Conservation (phyloP, 2,329 filamentous ascomycete genomes). For the Penicillium janthinellum region DNA sequence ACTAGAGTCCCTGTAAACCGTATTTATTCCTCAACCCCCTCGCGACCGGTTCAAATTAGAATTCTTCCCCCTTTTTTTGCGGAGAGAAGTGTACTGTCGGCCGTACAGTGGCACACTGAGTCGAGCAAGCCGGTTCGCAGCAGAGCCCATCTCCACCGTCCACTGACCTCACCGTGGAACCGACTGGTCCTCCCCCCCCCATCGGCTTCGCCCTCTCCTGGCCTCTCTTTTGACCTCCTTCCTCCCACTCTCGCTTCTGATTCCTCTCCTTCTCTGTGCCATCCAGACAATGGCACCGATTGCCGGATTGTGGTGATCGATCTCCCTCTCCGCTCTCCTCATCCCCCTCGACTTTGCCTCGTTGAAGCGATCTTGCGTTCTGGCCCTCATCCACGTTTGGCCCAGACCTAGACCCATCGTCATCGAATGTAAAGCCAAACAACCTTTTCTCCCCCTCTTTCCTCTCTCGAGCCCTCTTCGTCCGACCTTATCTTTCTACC, state of each 20-base stretch:
- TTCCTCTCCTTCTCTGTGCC: not conserved
- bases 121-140: not conserved
- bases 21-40: not conserved
- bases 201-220: constrained; percentile 6
- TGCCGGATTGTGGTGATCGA: constrained; percentile 1
- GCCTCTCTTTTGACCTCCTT: not conserved
- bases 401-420: constrained; percentile 9
- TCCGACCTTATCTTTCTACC: constrained; percentile 7
- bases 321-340: not conserved
- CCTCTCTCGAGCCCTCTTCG: not conserved
- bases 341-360: not conserved
- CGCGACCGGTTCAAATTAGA: not conserved
- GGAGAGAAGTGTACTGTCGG: not conserved
- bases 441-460: constrained; percentile 1
- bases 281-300: constrained; percentile 1
- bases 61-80: not conserved
- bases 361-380: not conserved
- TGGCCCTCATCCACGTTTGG: constrained; percentile 1
- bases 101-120: not conserved
- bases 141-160: constrained; percentile 8
- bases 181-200: constrained; percentile 1
- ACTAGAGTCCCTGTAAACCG: not conserved
- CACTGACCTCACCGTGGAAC: constrained; percentile 22
- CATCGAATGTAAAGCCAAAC: constrained; percentile 14
- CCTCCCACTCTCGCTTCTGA: not conserved